Evolutionary conservation across 106 monocot genomes (phyloP), one percentile per base, ranked within the genome.

Genomic region (Dendrobium officinale): DNA sequence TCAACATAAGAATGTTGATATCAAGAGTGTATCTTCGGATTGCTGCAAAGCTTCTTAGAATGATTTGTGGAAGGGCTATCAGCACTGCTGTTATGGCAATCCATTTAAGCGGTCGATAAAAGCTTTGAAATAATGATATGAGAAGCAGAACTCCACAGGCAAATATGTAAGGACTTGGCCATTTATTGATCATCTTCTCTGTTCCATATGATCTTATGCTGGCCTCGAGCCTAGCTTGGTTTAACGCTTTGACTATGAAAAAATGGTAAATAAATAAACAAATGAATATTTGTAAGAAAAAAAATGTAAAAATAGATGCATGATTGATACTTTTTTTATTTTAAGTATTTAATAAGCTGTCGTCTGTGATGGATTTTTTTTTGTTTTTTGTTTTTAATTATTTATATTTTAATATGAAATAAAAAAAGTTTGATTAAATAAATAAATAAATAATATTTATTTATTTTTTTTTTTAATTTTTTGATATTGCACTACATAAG

Each of bases 221-320:
- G 4, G 98, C 98, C 85, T 95, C 98, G 2, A 99, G 84, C 66
- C 88, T 89, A 19, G 98, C 95, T 61, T 95, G 85, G 78, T 99
- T 99, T 64, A 99, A 79, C 17, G 87, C 90, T 59, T 86, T 95
- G 1, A 82, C 98, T 99, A 88, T 41, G n/a, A 7, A 79, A 72
- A 18, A 1, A 81, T 9, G 54, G 55, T 33, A 13, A 15, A 48
- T 4, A 58, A 55, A 55, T 55, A 55, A 55, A 55, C 17, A 55
- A 55, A 55, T 16, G 18, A 55, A 2, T 18, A 55, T 55, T 55
- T 55, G 18, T 55, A 55, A 17, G 55, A 11, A 55, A 11, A 55
- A 11, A 16, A 55, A 55, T 55, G 55, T 55, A 11, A 55, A 55
- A 55, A 55, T 13, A 55, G 37, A 18, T 55, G 11, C 55, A 55